A percentile compares a stretch with the other conserved stretches of the same genome.
phyloP scores from a whole-genome alignment of 805 yeast species.

The Sungouiozyma ichnusensis region DNA sequence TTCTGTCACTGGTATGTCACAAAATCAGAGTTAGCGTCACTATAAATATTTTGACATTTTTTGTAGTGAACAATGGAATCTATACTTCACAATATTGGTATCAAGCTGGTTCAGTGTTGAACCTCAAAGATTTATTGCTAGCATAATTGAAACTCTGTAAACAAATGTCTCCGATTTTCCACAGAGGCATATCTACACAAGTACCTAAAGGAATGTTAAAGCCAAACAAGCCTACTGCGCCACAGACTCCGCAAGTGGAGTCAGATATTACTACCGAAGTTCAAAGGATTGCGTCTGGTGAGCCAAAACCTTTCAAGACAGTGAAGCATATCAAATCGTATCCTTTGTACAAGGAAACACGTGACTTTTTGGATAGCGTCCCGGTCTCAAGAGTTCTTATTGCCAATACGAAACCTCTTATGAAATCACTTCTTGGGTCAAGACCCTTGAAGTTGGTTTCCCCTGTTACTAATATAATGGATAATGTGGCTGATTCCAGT shows the following conservation, averaged over 20 bases:
- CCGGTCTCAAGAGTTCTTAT: constrained; percentile 31
- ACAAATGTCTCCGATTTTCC: background rate
- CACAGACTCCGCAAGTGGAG: background rate
- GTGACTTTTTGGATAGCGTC: constrained; percentile 25
- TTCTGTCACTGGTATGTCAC: background rate
- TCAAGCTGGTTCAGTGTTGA: no score
- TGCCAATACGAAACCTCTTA: constrained; percentile 27
- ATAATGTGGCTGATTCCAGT: constrained; percentile 45
- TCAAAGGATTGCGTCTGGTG: background rate
- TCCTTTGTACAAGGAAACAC: constrained; percentile 38
- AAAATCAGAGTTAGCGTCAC: background rate
- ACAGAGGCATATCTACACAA: background rate
- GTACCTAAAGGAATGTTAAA: background rate
- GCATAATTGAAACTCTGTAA: background rate
- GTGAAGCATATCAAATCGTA: constrained; percentile 36
- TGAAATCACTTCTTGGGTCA: constrained; percentile 22
- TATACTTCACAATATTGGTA: no score
- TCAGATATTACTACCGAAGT: background rate
- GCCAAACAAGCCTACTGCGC: background rate
- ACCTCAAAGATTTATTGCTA: background rate
- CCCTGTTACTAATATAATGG: constrained; percentile 38
- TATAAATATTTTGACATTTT: background rate
- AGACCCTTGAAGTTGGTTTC: constrained; percentile 29
- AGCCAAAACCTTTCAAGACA: constrained; percentile 17
- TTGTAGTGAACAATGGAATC: background rate